A percentile compares a stretch with the other conserved stretches of the same genome.
Conservation (phyloP, 805 yeast genomes). For the Sugiyamaella qingdaonensis region DNA sequence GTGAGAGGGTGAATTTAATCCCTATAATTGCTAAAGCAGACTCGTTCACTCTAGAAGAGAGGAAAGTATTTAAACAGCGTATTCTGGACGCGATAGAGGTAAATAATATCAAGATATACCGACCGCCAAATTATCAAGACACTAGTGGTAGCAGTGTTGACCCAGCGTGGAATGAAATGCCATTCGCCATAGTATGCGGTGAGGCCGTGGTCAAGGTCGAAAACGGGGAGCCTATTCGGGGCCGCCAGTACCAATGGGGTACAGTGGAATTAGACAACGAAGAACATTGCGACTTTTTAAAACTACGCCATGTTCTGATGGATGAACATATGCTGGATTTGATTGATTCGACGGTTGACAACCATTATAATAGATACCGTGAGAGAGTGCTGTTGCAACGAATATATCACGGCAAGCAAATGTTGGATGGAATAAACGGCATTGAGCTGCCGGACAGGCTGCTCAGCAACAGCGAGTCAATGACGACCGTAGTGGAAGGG, state of each 20-base stretch:
- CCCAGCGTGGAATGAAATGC: slow-evolving; percentile 56
- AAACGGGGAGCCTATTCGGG: slow-evolving; percentile 62
- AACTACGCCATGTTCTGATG: slow-evolving; percentile 72
- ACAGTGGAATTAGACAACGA: slow-evolving; percentile 91
- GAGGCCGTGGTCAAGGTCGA: slow-evolving; percentile 60
- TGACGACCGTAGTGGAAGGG: too few species aligned
- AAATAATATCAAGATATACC: slow-evolving; percentile 71
- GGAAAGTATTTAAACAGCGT: slow-evolving; percentile 55
- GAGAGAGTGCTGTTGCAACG: slow-evolving; percentile 26
- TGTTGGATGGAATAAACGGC: background rate
- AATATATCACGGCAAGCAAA: slow-evolving; percentile 12
- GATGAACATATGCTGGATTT: slow-evolving; percentile 83
- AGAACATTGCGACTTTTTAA: slow-evolving; percentile 84
- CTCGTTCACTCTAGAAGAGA: slow-evolving; percentile 68
- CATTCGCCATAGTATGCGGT: slow-evolving; percentile 54
- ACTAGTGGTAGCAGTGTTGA: slow-evolving; percentile 20
- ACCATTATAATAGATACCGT: slow-evolving; percentile 78
- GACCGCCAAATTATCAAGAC: slow-evolving; percentile 50
- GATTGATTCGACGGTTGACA: slow-evolving; percentile 71
- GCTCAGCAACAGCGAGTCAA: too few species aligned
- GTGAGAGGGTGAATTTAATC: slow-evolving; percentile 76
- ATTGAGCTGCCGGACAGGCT: too few species aligned
- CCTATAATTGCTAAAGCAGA: slow-evolving; percentile 91
- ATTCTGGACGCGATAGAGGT: slow-evolving; percentile 79
- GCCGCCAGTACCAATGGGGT: slow-evolving; percentile 95